phyloP scores from a whole-genome alignment of 768 basidiomycete genomes.

The Russula lepida region DNA sequence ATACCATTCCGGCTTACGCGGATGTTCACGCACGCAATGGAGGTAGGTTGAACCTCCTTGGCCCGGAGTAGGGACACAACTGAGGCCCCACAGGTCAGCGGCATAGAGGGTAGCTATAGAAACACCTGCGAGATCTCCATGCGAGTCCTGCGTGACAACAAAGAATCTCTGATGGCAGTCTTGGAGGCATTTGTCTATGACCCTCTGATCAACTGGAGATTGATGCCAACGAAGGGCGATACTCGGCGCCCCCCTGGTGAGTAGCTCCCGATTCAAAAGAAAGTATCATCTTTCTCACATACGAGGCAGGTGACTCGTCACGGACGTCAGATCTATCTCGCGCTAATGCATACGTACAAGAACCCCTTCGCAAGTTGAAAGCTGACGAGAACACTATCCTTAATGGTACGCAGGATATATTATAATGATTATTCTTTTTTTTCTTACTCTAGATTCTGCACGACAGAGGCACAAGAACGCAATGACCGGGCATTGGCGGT shows the following conservation, averaged over 20 bases:
- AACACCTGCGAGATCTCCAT: slow-evolving; percentile 97
- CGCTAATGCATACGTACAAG: slow-evolving; percentile 68
- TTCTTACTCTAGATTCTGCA: slow-evolving; percentile 8
- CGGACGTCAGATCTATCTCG: slow-evolving; percentile 55
- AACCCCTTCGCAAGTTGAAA: slow-evolving; percentile 70
- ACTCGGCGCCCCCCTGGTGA: slow-evolving; percentile 59
- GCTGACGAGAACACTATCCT: slow-evolving; percentile 93
- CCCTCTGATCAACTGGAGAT: slow-evolving; percentile 93
- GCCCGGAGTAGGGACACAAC: not conserved
- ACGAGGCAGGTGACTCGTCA: slow-evolving; percentile 40
- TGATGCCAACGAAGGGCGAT: slow-evolving; percentile 80
- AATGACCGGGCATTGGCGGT: slow-evolving; percentile 88
- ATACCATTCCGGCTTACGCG: slow-evolving; percentile 96
- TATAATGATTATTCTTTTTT: not conserved
- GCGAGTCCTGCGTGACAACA: slow-evolving; percentile 91
- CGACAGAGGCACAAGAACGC: slow-evolving; percentile 67
- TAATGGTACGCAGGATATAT: slow-evolving; percentile 48
- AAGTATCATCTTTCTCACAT: slow-evolving; percentile 1
- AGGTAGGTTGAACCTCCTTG: slow-evolving; percentile 44
- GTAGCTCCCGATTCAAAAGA: slow-evolving; percentile 13
- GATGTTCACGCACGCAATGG: slow-evolving; percentile 99
- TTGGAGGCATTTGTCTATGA: slow-evolving; percentile 98
- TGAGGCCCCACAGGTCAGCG: slow-evolving; percentile 64
- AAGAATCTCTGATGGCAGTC: slow-evolving; percentile 98
- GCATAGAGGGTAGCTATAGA: slow-evolving; percentile 95